Conservation (phyloP, 2,329 filamentous ascomycete species). For the Cryoendolithus antarcticus region DNA sequence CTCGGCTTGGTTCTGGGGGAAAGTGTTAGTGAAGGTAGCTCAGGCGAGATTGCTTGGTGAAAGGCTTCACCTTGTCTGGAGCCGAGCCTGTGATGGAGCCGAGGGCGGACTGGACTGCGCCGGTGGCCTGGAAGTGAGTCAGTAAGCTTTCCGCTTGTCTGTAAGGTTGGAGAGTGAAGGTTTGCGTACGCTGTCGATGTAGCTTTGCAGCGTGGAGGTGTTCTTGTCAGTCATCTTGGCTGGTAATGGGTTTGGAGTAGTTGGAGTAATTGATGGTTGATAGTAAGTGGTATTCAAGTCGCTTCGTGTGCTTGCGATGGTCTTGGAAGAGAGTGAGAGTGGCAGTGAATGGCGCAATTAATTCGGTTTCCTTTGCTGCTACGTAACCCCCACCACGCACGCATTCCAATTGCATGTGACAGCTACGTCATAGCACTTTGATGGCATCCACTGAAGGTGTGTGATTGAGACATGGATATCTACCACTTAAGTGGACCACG, state of each 20-base stretch:
- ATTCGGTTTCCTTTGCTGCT: too few species aligned
- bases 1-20: slow-evolving; percentile 41
- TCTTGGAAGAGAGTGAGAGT: too few species aligned
- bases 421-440: too few species aligned
- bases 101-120: slow-evolving; percentile 58
- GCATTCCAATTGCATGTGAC: too few species aligned
- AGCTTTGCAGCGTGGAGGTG: slow-evolving; percentile 69
- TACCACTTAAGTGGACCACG: too few species aligned
- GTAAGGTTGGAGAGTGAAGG: background rate
- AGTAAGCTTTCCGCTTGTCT: slow-evolving; percentile 3
- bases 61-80: slow-evolving; percentile 44
- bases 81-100: slow-evolving; percentile 62
- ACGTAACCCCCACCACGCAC: too few species aligned
- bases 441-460: too few species aligned
- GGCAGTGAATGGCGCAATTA: too few species aligned
- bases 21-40: background rate
- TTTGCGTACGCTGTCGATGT: slow-evolving; percentile 35
- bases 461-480: too few species aligned
- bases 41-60: background rate
- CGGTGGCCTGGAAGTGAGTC: slow-evolving; percentile 48
- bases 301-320: too few species aligned
- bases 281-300: too few species aligned
- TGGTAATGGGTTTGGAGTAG: slow-evolving; percentile 1
- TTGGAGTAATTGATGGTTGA: too few species aligned
- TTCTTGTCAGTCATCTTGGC: slow-evolving; percentile 40